These are phyloP conservation scores for Ampelocalamus luodianensis DNA, from an alignment of 176 grass and related monocot species.

Conservation along the genomic window DNA sequence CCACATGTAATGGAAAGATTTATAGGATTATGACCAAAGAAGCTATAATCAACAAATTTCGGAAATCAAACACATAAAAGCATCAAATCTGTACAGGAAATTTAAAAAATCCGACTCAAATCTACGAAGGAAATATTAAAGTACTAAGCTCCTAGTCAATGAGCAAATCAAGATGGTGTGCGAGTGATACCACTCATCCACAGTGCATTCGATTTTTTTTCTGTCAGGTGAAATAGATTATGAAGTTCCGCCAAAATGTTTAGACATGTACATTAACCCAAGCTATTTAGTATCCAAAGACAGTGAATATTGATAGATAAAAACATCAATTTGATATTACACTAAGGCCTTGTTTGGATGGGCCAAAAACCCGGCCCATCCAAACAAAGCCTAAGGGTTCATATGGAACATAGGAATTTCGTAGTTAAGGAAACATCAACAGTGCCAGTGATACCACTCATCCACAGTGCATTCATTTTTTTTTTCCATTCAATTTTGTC, in stretches of 20 bases:
- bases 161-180: conserved; percentile 11
- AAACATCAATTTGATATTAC: conserved; percentile 14
- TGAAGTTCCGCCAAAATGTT: background rate
- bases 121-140: background rate
- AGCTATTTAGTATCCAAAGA: conserved; percentile 13
- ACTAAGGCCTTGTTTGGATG: background rate
- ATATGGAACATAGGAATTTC: background rate
- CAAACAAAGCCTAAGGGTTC: background rate
- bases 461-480: background rate
- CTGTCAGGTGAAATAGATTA: background rate
- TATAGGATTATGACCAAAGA: background rate
- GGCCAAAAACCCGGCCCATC: too few species aligned
- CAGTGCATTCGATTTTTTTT: background rate
- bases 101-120: background rate
- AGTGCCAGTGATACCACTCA: background rate
- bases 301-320: background rate
- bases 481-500: background rate
- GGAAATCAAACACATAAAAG: conserved; percentile 1
- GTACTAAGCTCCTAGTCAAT: background rate
- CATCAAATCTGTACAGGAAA: background rate
- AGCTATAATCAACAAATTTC: background rate
- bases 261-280: conserved; percentile 20
- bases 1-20: background rate
- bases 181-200: background rate
- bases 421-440: background rate